These are phyloP conservation scores for Phlyctochytrium planicorne DNA, from an alignment of 192 early-diverging fungal genomes.

Conservation along the genomic window DNA sequence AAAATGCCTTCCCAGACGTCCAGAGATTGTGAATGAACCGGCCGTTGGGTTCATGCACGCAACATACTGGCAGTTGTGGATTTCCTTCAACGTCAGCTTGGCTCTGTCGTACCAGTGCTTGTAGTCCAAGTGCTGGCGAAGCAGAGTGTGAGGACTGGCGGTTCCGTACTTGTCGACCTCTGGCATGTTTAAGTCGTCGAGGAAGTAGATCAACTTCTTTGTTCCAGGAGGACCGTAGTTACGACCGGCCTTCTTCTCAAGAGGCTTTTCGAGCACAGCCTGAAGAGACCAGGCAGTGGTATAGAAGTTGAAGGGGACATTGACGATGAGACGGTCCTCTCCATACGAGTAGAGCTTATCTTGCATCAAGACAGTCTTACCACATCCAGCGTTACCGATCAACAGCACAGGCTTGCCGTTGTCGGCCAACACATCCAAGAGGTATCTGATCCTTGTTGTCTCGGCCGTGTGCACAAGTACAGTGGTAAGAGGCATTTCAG, in stretches of 20 bases:
- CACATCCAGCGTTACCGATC: slow-evolving; percentile 64
- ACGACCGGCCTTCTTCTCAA: slow-evolving; percentile 66
- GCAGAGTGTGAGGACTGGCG: slow-evolving; percentile 57
- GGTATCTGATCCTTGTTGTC: slow-evolving; percentile 55
- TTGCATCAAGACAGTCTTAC: slow-evolving; percentile 66
- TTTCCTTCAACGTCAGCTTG: slow-evolving; percentile 67
- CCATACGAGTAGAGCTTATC: slow-evolving; percentile 63
- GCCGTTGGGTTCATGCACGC: slow-evolving; percentile 71
- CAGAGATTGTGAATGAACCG: slow-evolving; percentile 60
- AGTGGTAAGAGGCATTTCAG: slow-evolving; percentile 55
- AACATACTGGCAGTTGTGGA: slow-evolving; percentile 64
- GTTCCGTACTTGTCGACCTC: slow-evolving; percentile 71
- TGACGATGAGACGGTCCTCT: slow-evolving; percentile 59
- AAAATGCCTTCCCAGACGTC: slow-evolving; percentile 60
- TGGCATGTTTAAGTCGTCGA: slow-evolving; percentile 70
- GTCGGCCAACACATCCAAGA: slow-evolving; percentile 61
- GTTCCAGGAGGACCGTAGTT: slow-evolving; percentile 65
- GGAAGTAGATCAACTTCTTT: slow-evolving; percentile 66
- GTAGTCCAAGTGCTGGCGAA: slow-evolving; percentile 65
- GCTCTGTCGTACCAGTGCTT: slow-evolving; percentile 63
- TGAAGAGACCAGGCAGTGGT: slow-evolving; percentile 64
- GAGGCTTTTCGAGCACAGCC: slow-evolving; percentile 58
- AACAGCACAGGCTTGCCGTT: slow-evolving; percentile 62
- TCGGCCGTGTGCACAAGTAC: slow-evolving; percentile 65
- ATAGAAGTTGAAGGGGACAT: slow-evolving; percentile 70